These are phyloP conservation scores for Bonia amplexicaulis DNA, from an alignment of 176 grass and related monocot genomes.

Conservation along the genomic window DNA sequence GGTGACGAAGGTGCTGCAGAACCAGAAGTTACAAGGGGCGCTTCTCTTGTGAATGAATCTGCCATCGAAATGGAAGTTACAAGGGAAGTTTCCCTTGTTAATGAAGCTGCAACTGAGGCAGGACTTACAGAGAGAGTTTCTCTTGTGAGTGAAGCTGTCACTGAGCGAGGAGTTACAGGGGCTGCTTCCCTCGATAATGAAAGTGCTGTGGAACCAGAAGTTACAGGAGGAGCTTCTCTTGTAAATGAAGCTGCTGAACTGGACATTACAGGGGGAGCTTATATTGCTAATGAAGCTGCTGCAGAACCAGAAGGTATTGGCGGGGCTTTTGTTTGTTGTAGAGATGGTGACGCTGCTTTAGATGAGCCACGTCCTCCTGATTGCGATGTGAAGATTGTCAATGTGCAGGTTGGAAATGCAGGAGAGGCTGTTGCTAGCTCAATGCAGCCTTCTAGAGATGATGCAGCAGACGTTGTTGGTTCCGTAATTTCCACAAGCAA, in stretches of 20 bases:
- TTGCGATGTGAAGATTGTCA: not conserved
- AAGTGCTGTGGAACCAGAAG: not conserved
- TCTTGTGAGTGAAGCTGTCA: not conserved
- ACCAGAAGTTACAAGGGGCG: not conserved
- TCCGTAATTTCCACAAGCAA: slow-evolving; percentile 17
- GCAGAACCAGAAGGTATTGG: not conserved
- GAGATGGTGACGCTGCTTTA: slow-evolving; percentile 18
- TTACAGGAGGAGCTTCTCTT: slow-evolving; percentile 14
- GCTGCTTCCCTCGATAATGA: not conserved
- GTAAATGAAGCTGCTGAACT: slow-evolving; percentile 6
- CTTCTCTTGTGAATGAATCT: slow-evolving; percentile 19
- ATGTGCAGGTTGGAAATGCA: slow-evolving; percentile 17
- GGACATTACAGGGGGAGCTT: not conserved
- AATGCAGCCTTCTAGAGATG: not conserved
- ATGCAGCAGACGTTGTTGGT: not conserved
- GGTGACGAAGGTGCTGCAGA: not conserved
- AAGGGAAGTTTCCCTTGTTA: not conserved
- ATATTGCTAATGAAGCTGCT: not conserved
- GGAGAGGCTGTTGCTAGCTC: not conserved
- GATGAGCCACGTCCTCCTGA: not conserved
- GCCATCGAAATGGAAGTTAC: not conserved
- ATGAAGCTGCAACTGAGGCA: not conserved
- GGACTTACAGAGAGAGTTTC: not conserved
- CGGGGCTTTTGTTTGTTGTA: not conserved
- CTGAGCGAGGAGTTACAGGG: not conserved